A percentile compares a stretch with the other conserved stretches of the same genome.
These are phyloP conservation scores for Mortierella sp. DNA, from an alignment of 371 early-diverging fungal species.

Conservation along the genomic window DNA sequence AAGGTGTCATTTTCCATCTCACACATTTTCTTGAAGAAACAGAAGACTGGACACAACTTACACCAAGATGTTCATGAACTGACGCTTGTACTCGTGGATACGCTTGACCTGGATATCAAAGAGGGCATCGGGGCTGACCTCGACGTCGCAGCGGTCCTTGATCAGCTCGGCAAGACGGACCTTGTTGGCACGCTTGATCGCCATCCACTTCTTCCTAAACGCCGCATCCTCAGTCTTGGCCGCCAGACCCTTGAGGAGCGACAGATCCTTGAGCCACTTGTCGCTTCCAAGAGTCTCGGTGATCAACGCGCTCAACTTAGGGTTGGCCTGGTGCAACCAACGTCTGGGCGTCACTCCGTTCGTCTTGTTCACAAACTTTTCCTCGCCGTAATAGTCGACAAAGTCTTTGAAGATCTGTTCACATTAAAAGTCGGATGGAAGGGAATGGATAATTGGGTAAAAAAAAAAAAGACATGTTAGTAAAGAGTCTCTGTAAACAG, in stretches of 20 bases:
- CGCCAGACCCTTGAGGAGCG: conserved; percentile 71
- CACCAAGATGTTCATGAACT: conserved; percentile 94
- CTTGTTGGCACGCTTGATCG: conserved; percentile 89
- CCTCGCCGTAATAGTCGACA: conserved; percentile 84
- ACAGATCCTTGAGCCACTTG: conserved; percentile 82
- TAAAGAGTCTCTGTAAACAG: not conserved
- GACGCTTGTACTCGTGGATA: conserved; percentile 97
- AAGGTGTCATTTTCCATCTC: not conserved
- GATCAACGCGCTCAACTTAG: conserved; percentile 82
- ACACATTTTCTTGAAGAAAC: not conserved
- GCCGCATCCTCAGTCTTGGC: conserved; percentile 67
- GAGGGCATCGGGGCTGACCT: conserved; percentile 84
- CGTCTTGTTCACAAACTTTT: conserved; percentile 92
- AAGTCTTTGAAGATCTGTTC: conserved; percentile 89
- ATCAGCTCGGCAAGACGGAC: conserved; percentile 87
- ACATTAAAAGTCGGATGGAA: no score
- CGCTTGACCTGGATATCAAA: conserved; percentile 97
- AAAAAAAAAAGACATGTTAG: not conserved
- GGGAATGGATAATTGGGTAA: not conserved
- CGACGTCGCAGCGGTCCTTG: conserved; percentile 69
- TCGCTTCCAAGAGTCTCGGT: conserved; percentile 78
- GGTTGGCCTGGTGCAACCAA: conserved; percentile 96
- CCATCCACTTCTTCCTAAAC: conserved; percentile 88
- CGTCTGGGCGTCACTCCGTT: conserved; percentile 94
- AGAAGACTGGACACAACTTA: conserved; percentile 23